Conservation (phyloP, 768 basidiomycete genomes). For the Trametes punicea region DNA sequence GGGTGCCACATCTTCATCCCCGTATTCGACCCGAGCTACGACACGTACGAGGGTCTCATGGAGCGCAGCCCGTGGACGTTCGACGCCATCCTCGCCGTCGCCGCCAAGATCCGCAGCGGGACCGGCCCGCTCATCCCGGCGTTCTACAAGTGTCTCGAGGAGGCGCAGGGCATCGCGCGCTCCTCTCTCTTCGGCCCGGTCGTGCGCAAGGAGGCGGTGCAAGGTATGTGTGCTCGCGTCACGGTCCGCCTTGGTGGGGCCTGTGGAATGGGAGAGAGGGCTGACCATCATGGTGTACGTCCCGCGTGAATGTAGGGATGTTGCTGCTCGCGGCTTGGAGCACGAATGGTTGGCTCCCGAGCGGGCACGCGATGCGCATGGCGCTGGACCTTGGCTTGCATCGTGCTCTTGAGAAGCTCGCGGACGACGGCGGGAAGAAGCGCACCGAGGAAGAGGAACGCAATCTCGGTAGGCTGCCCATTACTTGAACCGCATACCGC, state of each 20-base stretch:
- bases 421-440: conserved; percentile 59
- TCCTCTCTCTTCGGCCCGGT: conserved; percentile 92
- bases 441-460: conserved; percentile 76
- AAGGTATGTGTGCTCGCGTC: conserved; percentile 50
- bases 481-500: too few species aligned
- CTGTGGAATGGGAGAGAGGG: background rate
- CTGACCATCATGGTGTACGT: background rate
- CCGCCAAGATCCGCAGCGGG: conserved; percentile 87
- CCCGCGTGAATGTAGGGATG: conserved; percentile 78
- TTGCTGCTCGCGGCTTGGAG: conserved; percentile 89
- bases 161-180: conserved; percentile 93
- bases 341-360: conserved; percentile 92
- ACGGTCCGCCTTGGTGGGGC: background rate
- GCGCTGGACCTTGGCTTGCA: conserved; percentile 91
- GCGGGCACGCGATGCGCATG: conserved; percentile 96
- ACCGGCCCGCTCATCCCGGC: conserved; percentile 81
- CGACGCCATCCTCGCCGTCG: conserved; percentile 89
- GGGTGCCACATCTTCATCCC: conserved; percentile 97
- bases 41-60: conserved; percentile 89
- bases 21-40: conserved; percentile 88
- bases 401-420: conserved; percentile 87
- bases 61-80: conserved; percentile 96
- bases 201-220: conserved; percentile 91
- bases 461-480: conserved; percentile 36
- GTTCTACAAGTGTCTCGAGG: conserved; percentile 89